Evolutionary conservation across 495 filamentous ascomycete genomes (phyloP).

Genomic region (Articulospora tetracladia): DNA sequence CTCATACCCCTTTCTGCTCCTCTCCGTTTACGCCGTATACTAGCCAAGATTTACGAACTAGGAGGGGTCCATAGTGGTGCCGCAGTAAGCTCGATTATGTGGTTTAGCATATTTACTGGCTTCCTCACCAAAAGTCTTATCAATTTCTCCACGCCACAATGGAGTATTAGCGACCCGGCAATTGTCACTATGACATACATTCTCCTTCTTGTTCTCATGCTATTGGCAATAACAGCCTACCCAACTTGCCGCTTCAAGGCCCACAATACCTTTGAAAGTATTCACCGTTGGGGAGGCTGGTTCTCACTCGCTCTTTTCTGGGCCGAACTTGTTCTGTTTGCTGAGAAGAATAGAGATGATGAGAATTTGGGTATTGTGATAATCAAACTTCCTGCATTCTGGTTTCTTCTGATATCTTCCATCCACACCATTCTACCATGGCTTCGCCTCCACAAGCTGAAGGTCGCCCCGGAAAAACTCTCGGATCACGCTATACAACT

Average conservation of each 20-base stretch:
- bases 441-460: slow-evolving; percentile 58
- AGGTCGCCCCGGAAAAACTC: slow-evolving; percentile 57
- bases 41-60: slow-evolving; percentile 72
- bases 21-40: slow-evolving; percentile 56
- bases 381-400: slow-evolving; percentile 57
- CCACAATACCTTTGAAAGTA: slow-evolving; percentile 65
- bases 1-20: slow-evolving; percentile 54
- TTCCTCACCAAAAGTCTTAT: slow-evolving; percentile 38
- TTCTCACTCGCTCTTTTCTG: slow-evolving; percentile 57
- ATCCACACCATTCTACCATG: slow-evolving; percentile 62
- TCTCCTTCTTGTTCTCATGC: slow-evolving; percentile 38
- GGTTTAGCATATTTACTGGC: slow-evolving; percentile 55
- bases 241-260: slow-evolving; percentile 47
- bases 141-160: slow-evolving; percentile 27
- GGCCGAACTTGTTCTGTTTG: slow-evolving; percentile 37
- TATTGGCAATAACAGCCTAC: slow-evolving; percentile 41
- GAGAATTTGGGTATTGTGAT: slow-evolving; percentile 34
- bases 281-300: slow-evolving; percentile 68
- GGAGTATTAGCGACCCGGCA: slow-evolving; percentile 16
- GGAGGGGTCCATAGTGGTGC: slow-evolving; percentile 75
- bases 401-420: slow-evolving; percentile 61
- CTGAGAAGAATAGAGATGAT: slow-evolving; percentile 16
- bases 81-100: slow-evolving; percentile 61
- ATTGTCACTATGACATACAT: slow-evolving; percentile 33
- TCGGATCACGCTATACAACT: slow-evolving; percentile 70